Conservation (phyloP, 2,329 filamentous ascomycete species). For the Aspergillus novoparasiticus region DNA sequence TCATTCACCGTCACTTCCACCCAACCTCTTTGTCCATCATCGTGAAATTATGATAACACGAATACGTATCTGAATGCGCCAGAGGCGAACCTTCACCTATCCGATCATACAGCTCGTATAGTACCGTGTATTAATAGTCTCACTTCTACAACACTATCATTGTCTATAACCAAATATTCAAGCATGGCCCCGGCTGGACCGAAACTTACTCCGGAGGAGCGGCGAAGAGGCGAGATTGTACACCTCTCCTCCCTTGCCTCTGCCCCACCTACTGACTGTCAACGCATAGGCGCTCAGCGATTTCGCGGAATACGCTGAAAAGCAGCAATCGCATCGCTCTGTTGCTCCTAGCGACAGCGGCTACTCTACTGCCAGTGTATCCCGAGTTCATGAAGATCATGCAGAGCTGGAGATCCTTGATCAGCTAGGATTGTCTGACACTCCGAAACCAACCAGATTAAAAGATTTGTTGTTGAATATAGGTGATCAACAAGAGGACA, state of each 20-base stretch:
- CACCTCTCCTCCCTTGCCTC: constrained; percentile 26
- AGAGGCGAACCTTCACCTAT: constrained; percentile 35
- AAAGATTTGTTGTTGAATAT: constrained; percentile 72
- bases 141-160: neutral
- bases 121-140: constrained; percentile 14
- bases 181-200: constrained; percentile 42
- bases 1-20: neutral
- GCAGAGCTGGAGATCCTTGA: constrained; percentile 91
- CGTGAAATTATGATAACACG: constrained; percentile 44
- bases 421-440: constrained; percentile 72
- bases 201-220: constrained; percentile 73
- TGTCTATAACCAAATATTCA: neutral
- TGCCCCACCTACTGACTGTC: constrained; percentile 12
- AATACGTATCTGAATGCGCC: constrained; percentile 45
- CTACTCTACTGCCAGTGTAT: constrained; percentile 40
- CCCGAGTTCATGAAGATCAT: constrained; percentile 62
- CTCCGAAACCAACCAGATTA: constrained; percentile 64
- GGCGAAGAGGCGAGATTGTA: constrained; percentile 85
- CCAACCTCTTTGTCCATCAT: constrained; percentile 9
- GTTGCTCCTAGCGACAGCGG: constrained; percentile 44
- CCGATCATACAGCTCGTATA: constrained; percentile 27
- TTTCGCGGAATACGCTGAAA: constrained; percentile 96
- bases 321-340: constrained; percentile 70
- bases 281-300: constrained; percentile 74
- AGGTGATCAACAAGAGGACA: constrained; percentile 58